A percentile compares a stretch with the other conserved stretches of the same genome.
These are phyloP conservation scores for Xylogone sp. DNA, from an alignment of 2,329 filamentous ascomycete genomes.

Conservation along the genomic window DNA sequence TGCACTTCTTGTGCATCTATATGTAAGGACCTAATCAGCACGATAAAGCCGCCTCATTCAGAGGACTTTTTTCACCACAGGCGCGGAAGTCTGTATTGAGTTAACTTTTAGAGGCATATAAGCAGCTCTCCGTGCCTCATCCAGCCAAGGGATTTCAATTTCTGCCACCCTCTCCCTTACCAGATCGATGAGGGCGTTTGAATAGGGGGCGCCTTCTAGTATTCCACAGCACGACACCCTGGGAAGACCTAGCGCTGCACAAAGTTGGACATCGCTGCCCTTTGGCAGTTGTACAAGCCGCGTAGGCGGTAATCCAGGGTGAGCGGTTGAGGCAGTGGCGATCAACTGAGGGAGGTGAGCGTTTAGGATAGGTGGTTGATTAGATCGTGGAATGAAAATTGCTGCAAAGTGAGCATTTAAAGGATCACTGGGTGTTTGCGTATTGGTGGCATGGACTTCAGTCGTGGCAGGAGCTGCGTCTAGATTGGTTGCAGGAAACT, in stretches of 20 bases:
- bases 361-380: conserved; percentile 54
- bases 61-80: conserved; percentile 12
- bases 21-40: too few relatives aligned
- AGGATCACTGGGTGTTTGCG: neutral
- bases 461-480: neutral
- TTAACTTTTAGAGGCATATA: conserved; percentile 47
- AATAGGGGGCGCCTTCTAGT: conserved; percentile 50
- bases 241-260: conserved; percentile 54
- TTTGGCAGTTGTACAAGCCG: conserved; percentile 61
- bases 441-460: neutral
- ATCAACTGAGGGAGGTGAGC: conserved; percentile 57
- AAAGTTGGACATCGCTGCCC: conserved; percentile 53
- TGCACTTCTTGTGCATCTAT: too few relatives aligned
- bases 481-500: neutral
- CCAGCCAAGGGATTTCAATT: conserved; percentile 54
- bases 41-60: too few relatives aligned
- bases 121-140: conserved; percentile 35
- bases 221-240: conserved; percentile 64
- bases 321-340: conserved; percentile 42
- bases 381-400: conserved; percentile 56
- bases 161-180: conserved; percentile 47
- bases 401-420: conserved; percentile 30
- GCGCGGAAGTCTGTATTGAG: conserved; percentile 32
- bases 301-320: conserved; percentile 36
- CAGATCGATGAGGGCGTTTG: conserved; percentile 53